phyloP scores from a whole-genome alignment of 164 flowering plant species.

The Taxillus chinensis region DNA sequence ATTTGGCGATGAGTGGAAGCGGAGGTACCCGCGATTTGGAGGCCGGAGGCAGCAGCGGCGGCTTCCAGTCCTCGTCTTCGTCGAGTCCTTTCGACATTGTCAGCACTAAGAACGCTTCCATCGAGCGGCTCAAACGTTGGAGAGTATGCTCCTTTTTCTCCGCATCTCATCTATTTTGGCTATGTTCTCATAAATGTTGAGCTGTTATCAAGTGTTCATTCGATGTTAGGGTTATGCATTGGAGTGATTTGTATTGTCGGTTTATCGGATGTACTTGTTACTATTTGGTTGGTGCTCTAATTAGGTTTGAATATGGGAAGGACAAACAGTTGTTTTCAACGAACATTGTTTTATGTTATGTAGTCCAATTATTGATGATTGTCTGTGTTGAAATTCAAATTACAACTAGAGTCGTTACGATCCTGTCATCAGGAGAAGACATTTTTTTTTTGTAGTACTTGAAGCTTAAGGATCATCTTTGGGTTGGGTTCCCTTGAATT shows the following conservation, averaged over 20 bases:
- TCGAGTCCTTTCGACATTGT: conserved; percentile 47
- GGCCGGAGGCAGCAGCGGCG: conserved; percentile 17
- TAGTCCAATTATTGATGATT: no score
- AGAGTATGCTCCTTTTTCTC: conserved; percentile 33
- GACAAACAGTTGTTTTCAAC: no score
- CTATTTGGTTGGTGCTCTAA: no score
- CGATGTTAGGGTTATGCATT: neutral
- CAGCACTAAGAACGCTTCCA: conserved; percentile 59
- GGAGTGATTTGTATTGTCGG: neutral
- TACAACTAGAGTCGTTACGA: no score
- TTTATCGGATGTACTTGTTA: no score
- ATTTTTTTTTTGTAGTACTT: no score
- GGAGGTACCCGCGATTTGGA: conserved; percentile 41
- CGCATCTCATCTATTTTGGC: neutral
- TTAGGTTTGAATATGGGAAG: no score
- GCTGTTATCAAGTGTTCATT: neutral
- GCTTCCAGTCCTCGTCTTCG: conserved; percentile 8
- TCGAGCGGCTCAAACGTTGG: conserved; percentile 75
- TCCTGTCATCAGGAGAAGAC: no score
- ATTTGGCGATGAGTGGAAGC: conserved; percentile 9
- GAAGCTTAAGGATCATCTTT: no score
- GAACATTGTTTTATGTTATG: no score
- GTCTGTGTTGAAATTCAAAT: no score
- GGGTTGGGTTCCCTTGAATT: no score
- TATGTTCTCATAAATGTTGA: neutral